These are phyloP conservation scores for Myxozyma melibiosi DNA, from an alignment of 805 yeast genomes.

Conservation along the genomic window DNA sequence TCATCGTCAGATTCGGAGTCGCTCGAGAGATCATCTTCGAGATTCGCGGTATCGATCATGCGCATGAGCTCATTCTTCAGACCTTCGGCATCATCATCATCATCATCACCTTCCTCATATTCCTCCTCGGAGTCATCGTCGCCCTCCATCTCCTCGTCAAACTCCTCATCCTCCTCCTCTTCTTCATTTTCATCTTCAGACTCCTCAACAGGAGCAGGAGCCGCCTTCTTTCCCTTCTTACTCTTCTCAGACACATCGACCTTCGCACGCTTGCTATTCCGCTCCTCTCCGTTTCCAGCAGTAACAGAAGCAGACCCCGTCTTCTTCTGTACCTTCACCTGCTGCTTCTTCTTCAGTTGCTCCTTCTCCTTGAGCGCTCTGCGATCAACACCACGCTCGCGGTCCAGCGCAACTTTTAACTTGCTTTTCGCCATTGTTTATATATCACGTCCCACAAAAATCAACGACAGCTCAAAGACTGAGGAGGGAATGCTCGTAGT, in stretches of 20 bases:
- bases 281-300: neutral
- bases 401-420: slow-evolving; percentile 23
- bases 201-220: slow-evolving; percentile 7
- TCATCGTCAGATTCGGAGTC: slow-evolving; percentile 44
- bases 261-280: slow-evolving; percentile 7
- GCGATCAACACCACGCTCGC: slow-evolving; percentile 25
- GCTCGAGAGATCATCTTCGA: slow-evolving; percentile 36
- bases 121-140: slow-evolving; percentile 35
- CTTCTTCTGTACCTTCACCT: slow-evolving; percentile 47
- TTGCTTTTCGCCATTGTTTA: slow-evolving; percentile 6
- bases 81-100: slow-evolving; percentile 39
- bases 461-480: too few relatives aligned
- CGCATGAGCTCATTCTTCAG: slow-evolving; percentile 38
- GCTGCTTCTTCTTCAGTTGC: slow-evolving; percentile 44
- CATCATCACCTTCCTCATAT: slow-evolving; percentile 22
- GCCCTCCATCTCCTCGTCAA: slow-evolving; percentile 45
- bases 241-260: neutral
- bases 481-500: too few relatives aligned
- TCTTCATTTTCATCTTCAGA: slow-evolving; percentile 44
- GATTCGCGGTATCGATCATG: slow-evolving; percentile 37
- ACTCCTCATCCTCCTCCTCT: slow-evolving; percentile 51
- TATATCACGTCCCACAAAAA: neutral
- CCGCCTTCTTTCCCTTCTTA: slow-evolving; percentile 6
- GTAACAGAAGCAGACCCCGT: neutral
- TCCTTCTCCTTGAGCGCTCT: slow-evolving; percentile 14